Conservation (phyloP, 2,329 filamentous ascomycete genomes). For the Scytalidium sp. region DNA sequence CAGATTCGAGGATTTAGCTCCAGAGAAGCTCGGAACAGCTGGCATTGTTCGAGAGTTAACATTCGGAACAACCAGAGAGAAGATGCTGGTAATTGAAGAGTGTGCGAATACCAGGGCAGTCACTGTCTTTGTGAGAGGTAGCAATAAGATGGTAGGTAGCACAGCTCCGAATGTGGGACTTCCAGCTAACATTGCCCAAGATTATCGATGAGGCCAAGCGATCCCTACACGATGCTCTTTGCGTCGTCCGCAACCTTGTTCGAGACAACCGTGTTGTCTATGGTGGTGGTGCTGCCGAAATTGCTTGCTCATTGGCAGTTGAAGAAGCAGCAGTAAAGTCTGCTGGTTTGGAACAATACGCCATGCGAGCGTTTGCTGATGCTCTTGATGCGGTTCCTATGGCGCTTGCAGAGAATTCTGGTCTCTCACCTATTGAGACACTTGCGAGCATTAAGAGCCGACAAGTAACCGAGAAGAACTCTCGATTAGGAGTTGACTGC, state of each 20-base stretch:
- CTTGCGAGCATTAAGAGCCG: conserved; percentile 93
- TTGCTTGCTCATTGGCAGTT: conserved; percentile 93
- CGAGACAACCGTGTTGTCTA: conserved; percentile 97
- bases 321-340: conserved; percentile 94
- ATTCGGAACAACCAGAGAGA: conserved; percentile 96
- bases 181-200: conserved; percentile 41
- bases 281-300: conserved; percentile 93
- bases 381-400: conserved; percentile 91
- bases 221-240: conserved; percentile 94
- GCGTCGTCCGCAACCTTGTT: conserved; percentile 95
- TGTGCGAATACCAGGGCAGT: conserved; percentile 97
- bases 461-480: conserved; percentile 83
- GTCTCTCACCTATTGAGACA: conserved; percentile 92
- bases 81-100: conserved; percentile 99
- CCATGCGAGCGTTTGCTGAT: conserved; percentile 96
- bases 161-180: conserved; percentile 4
- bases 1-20: conserved; percentile 88
- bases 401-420: conserved; percentile 96
- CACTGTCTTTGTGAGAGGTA: conserved; percentile 92
- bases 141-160: conserved; percentile 91
- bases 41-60: conserved; percentile 92
- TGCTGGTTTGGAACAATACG: conserved; percentile 96
- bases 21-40: conserved; percentile 87
- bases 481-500: conserved; percentile 89
- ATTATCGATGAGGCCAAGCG: conserved; percentile 99